Base-by-base conservation (phyloP, 2,329 filamentous ascomycete species). In the Penicillium sp. region DNA sequence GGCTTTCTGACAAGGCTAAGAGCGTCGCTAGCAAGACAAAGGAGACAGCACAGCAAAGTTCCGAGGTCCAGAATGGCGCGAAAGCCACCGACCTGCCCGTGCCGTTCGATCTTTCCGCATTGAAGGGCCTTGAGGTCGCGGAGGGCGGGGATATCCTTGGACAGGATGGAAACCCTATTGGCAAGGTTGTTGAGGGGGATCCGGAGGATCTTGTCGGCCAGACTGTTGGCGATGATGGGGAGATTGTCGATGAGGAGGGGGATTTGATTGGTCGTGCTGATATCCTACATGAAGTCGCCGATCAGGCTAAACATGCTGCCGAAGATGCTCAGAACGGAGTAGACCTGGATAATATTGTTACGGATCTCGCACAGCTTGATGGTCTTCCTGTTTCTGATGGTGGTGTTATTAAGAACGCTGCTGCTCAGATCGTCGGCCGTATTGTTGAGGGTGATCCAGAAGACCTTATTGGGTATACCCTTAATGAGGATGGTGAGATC, bases 351-450 rank as follows among this genome's bases (percentile, higher is more conserved):
- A 65, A 70, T 16, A 60, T 70, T 16, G 64, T 73, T 28, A 71
- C 69, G 22, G 69, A 71, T 35, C 38, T 75, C 10, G 64, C 68
- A 16, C 67, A 73, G 44, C 66, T 76, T 12, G 67, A 73, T 16
- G 74, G 72, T 10, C 61, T 74, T 4, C 66, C 73, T 43, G 80
- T 84, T 26, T 73, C 81, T 41, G 78, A 81, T 48, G 81, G 83
- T 26, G 83, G 83, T 33, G 69, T 77, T 31, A 77, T 85, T 61
- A 73, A 78, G 61, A 78, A 83, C 40, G 62, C 71, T 22, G 67
- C 72, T 46, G 75, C 74, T 30, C 69, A 76, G 36, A 61, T 67
- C 26, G 59, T 77, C 5, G 75, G 74, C 26, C 67, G 69, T 28
- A 68, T 77, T 36, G 69, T 72, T n/a, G 75, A 76, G 55, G 75